These are phyloP conservation scores for Endoconidiophora laricicola DNA, from an alignment of 2,329 filamentous ascomycete genomes.

Conservation along the genomic window DNA sequence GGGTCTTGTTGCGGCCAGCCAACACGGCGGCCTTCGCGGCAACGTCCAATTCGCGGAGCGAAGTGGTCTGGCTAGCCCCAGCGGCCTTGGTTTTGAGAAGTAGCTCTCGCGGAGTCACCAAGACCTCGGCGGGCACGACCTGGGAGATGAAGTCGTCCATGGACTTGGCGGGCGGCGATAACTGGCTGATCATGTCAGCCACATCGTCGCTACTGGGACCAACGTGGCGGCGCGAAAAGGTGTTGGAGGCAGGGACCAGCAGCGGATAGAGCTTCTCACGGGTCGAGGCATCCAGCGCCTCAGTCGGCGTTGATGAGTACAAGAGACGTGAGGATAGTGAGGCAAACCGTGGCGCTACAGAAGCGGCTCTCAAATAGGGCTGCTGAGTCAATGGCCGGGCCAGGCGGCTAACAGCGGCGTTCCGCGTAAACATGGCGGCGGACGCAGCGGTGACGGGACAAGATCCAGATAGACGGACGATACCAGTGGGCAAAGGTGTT, in stretches of 20 bases:
- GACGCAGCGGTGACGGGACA: not conserved
- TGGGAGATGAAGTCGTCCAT: slow-evolving; percentile 73
- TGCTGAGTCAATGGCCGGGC: slow-evolving; percentile 4
- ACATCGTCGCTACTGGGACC: slow-evolving; percentile 57
- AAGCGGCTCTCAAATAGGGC: not conserved
- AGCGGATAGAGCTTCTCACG: slow-evolving; percentile 9
- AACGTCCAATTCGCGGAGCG: slow-evolving; percentile 43
- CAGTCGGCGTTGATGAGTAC: not conserved
- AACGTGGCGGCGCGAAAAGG: slow-evolving; percentile 70
- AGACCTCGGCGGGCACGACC: slow-evolving; percentile 66
- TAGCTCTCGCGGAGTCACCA: slow-evolving; percentile 21
- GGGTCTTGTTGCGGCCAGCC: slow-evolving; percentile 23
- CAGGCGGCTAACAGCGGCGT: slow-evolving; percentile 9
- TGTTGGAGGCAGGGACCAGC: slow-evolving; percentile 10
- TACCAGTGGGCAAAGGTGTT: not conserved
- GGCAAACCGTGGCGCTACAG: not conserved
- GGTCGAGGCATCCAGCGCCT: slow-evolving; percentile 1
- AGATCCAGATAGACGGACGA: not conserved
- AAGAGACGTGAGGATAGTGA: not conserved
- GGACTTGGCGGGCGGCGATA: slow-evolving; percentile 56
- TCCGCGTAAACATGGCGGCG: slow-evolving; percentile 8
- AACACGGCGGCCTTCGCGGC: slow-evolving; percentile 25
- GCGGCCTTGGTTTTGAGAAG: slow-evolving; percentile 1
- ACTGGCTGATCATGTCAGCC: slow-evolving; percentile 59
- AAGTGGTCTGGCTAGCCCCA: slow-evolving; percentile 12